Evolutionary conservation across 805 yeast species (phyloP).

Genomic region (Lipomyces starkeyi): DNA sequence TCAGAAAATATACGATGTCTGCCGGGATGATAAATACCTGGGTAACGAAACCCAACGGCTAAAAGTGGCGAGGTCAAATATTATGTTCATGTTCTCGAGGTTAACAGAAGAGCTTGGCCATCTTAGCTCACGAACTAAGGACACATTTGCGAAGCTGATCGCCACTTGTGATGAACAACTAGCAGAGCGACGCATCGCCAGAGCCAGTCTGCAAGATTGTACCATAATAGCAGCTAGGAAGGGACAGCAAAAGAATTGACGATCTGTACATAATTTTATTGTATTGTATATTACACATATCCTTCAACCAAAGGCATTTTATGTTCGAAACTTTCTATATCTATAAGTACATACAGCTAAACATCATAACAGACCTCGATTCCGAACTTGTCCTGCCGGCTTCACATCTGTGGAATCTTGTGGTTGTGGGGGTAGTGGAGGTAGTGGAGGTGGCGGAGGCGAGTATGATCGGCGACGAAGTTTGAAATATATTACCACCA

Average conservation of each 20-base stretch:
- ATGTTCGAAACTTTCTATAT: background rate
- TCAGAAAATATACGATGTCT: background rate
- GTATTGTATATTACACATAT: background rate
- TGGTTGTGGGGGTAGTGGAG: background rate
- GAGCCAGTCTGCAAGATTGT: background rate
- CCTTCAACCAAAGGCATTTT: background rate
- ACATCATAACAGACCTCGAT: background rate
- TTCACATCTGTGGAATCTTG: background rate
- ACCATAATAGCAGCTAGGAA: background rate
- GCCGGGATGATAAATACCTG: slow-evolving; percentile 2
- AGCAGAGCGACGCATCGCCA: background rate
- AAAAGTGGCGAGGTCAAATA: background rate
- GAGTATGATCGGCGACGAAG: slow-evolving; percentile 17
- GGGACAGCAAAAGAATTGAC: background rate
- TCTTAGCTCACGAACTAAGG: background rate
- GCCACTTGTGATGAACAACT: background rate
- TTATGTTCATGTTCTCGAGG: background rate
- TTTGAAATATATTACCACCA: slow-evolving; percentile 72
- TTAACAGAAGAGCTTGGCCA: slow-evolving; percentile 2
- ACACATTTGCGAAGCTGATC: background rate
- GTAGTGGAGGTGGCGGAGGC: slow-evolving; percentile 3
- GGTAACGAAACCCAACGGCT: slow-evolving; percentile 7
- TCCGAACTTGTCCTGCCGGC: background rate
- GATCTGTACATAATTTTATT: background rate
- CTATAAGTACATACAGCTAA: background rate